Evolutionary conservation across 768 basidiomycete species (phyloP).

Genomic region (Tulasnella sp.): DNA sequence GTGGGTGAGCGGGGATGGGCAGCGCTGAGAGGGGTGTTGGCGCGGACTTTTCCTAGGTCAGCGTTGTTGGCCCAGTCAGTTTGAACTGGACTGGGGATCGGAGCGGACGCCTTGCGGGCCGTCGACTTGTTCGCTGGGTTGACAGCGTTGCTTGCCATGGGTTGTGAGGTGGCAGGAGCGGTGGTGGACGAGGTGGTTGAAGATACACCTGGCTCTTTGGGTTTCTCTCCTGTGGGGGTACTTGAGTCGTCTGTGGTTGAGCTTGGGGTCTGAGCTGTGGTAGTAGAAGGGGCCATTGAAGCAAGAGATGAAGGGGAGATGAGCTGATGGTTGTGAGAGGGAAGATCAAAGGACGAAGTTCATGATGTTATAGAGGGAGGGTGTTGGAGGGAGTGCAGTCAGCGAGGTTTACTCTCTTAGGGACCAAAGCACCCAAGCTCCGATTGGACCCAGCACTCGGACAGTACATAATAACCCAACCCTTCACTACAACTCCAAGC

Average conservation of each 20-base stretch:
- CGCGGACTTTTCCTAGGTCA: slow-evolving; percentile 8
- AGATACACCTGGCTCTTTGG: slow-evolving; percentile 7
- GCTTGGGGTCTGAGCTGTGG: not conserved
- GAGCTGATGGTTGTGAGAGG: not conserved
- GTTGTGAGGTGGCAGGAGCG: not conserved
- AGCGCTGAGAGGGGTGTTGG: slow-evolving; percentile 9
- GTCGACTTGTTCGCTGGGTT: not conserved
- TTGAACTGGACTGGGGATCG: slow-evolving; percentile 9
- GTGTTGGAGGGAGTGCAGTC: not conserved
- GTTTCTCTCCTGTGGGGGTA: not conserved
- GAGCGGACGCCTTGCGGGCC: slow-evolving; percentile 3
- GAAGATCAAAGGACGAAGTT: not conserved
- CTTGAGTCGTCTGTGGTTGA: not conserved
- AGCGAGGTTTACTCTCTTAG: not conserved
- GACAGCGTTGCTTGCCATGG: not conserved
- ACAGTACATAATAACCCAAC: not conserved
- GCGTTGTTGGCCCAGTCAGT: slow-evolving; percentile 5
- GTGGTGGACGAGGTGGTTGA: not conserved
- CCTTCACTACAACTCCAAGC: not conserved
- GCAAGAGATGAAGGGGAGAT: not conserved
- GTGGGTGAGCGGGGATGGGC: not conserved
- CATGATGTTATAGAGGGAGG: not conserved
- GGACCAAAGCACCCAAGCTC: not conserved
- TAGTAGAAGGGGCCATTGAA: not conserved
- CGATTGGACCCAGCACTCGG: not conserved